phyloP scores from a whole-genome alignment of 192 early-diverging fungal species.

The Gigaspora rosea region DNA sequence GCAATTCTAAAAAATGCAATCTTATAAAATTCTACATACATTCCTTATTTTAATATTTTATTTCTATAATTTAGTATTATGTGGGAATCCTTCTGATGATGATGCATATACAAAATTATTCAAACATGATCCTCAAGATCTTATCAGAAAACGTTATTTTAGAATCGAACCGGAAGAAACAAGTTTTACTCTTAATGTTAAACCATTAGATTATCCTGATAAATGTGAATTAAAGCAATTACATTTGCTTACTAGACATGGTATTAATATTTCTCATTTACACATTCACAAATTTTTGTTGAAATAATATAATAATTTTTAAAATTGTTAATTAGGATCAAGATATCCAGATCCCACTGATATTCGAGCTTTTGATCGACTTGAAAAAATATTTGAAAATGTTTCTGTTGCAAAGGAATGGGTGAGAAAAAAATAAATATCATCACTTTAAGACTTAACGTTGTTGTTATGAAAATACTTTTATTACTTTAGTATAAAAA shows the following conservation, averaged over 20 bases:
- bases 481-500: conserved; percentile 1
- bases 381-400: background rate
- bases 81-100: too few species aligned
- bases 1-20: too few species aligned
- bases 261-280: background rate
- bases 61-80: too few species aligned
- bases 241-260: too few species aligned
- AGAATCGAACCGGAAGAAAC: background rate
- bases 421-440: background rate
- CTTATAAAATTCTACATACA: too few species aligned
- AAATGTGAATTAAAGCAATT: too few species aligned
- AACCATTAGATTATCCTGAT: too few species aligned
- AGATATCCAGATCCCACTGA: background rate
- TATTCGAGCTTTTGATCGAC: background rate
- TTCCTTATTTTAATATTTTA: too few species aligned
- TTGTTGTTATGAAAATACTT: background rate
- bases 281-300: background rate
- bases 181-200: background rate
- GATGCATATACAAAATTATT: too few species aligned
- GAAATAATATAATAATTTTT: background rate
- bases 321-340: background rate
- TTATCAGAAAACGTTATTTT: background rate
- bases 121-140: background rate
- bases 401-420: conserved; percentile 8
- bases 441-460: background rate